Percentiles rank a stretch among this genome's conserved stretches.
phyloP scores from a whole-genome alignment of 1,139 yeast genomes.

The Scheffersomyces illinoinensis region DNA sequence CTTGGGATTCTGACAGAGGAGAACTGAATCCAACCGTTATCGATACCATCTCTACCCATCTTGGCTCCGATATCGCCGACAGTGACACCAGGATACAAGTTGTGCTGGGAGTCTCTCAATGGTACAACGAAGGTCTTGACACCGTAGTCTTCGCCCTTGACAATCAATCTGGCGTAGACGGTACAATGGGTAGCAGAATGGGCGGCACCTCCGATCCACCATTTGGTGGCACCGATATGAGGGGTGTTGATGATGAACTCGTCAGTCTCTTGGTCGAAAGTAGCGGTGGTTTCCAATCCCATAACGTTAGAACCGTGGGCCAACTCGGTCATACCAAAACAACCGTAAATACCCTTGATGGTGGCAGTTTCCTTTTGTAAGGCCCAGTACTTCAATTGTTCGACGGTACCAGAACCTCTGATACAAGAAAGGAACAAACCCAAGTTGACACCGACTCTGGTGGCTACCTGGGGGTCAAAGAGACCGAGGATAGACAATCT shows the following conservation, averaged over 20 bases:
- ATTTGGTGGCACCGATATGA: slow-evolving; percentile 51
- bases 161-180: slow-evolving; percentile 45
- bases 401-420: slow-evolving; percentile 33
- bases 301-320: slow-evolving; percentile 52
- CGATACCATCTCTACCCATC: slow-evolving; percentile 53
- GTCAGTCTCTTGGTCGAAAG: slow-evolving; percentile 40
- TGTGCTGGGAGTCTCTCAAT: slow-evolving; percentile 46
- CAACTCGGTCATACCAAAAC: slow-evolving; percentile 52
- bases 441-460: slow-evolving; percentile 31
- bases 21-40: slow-evolving; percentile 53
- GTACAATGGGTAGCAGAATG: slow-evolving; percentile 49
- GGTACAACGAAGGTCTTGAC: slow-evolving; percentile 52
- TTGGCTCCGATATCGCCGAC: slow-evolving; percentile 51
- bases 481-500: slow-evolving; percentile 33
- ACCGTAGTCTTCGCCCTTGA: slow-evolving; percentile 48
- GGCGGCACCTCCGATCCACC: slow-evolving; percentile 58
- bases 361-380: slow-evolving; percentile 36
- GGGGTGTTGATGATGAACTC: slow-evolving; percentile 49
- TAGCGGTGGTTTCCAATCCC: slow-evolving; percentile 50
- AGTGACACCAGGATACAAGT: slow-evolving; percentile 44
- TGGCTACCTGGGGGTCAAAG: slow-evolving; percentile 31
- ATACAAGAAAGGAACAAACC: slow-evolving; percentile 32
- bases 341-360: slow-evolving; percentile 43
- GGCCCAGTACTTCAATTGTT: slow-evolving; percentile 44
- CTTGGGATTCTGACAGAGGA: slow-evolving; percentile 47